phyloP scores from a whole-genome alignment of 352 stramenopile genomes.

The Pythium phragmitis region DNA sequence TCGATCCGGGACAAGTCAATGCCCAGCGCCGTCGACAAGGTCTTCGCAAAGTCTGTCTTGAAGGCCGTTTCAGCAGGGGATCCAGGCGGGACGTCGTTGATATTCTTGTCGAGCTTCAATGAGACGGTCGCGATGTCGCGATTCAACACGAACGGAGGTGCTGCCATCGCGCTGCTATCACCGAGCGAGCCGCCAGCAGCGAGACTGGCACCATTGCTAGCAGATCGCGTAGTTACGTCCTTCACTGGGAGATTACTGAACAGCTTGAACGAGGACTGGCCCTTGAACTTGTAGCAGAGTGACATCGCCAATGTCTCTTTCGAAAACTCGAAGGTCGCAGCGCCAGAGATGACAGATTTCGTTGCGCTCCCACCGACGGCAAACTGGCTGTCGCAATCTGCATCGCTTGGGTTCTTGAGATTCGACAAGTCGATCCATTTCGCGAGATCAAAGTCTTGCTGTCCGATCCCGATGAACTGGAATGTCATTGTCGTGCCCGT shows the following conservation, averaged over 20 bases:
- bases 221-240: conserved; percentile 26
- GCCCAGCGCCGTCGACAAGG: conserved; percentile 37
- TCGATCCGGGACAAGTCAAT: conserved; percentile 53
- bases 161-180: conserved; percentile 30
- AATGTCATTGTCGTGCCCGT: conserved; percentile 52
- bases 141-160: conserved; percentile 39
- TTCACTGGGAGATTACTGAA: conserved; percentile 43
- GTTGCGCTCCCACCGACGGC: conserved; percentile 39
- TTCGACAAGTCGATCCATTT: conserved; percentile 49
- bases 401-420: conserved; percentile 27
- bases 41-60: conserved; percentile 39
- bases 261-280: conserved; percentile 45
- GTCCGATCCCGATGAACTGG: conserved; percentile 50
- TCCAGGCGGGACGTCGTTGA: conserved; percentile 44
- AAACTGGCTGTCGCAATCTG: conserved; percentile 40
- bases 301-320: conserved; percentile 39
- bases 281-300: conserved; percentile 63
- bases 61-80: conserved; percentile 51
- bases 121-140: conserved; percentile 48
- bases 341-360: conserved; percentile 36
- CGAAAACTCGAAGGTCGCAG: conserved; percentile 44
- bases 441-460: conserved; percentile 57
- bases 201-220: conserved; percentile 7
- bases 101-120: conserved; percentile 63
- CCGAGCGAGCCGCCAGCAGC: not conserved